phyloP scores from a whole-genome alignment of 83 land plant species.

The Picea mariana region DNA sequence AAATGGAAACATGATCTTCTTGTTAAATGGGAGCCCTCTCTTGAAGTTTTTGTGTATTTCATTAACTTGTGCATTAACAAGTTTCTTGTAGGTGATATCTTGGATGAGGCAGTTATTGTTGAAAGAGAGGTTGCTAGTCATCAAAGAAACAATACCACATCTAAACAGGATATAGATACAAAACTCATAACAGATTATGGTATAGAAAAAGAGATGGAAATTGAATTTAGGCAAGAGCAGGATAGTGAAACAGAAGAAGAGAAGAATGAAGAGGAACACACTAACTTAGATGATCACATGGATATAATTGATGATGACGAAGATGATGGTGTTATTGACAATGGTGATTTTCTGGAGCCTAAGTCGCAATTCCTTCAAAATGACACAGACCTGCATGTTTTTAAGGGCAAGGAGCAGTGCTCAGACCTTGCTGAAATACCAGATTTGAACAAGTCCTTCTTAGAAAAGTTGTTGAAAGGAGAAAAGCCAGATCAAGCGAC shows the following conservation, averaged over 20 bases:
- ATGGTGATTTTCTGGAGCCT: neutral
- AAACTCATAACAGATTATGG: conserved; percentile 6
- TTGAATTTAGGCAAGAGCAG: neutral
- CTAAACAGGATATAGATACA: neutral
- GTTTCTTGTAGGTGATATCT: conserved; percentile 28
- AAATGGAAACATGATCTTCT: conserved; percentile 4
- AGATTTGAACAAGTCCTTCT: conserved; percentile 26
- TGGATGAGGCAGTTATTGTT: neutral
- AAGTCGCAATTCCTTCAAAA: neutral
- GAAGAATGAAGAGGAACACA: conserved; percentile 5
- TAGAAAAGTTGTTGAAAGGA: conserved; percentile 38
- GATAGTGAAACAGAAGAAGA: neutral
- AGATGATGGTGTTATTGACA: conserved; percentile 8
- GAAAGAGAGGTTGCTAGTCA: conserved; percentile 9
- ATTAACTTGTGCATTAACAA: conserved; percentile 16
- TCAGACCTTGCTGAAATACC: conserved; percentile 17
- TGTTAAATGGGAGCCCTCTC: conserved; percentile 20
- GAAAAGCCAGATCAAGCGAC: conserved; percentile 30
- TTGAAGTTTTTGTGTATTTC: conserved; percentile 27
- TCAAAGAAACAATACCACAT: neutral
- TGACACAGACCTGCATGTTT: conserved; percentile 10
- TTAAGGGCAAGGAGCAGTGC: neutral
- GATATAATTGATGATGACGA: conserved; percentile 2
- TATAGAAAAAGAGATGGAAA: conserved; percentile 4
- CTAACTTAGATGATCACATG: conserved; percentile 7